These are phyloP conservation scores for Aspergillus cristatus DNA, from an alignment of 495 filamentous ascomycete species.

Conservation along the genomic window DNA sequence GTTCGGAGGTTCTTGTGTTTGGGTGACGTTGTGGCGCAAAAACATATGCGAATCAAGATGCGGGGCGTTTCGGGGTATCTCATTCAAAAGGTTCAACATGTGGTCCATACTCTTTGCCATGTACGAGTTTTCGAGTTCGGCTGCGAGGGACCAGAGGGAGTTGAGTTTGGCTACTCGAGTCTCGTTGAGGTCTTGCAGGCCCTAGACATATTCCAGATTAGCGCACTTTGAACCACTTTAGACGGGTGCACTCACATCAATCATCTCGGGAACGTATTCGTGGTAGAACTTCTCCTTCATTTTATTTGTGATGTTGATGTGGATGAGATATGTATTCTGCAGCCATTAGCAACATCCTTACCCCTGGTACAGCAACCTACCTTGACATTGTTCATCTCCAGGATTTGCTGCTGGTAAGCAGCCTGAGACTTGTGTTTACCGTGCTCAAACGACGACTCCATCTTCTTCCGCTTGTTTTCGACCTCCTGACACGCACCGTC, in stretches of 20 bases:
- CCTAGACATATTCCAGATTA: conserved; percentile 28
- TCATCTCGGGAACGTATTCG: conserved; percentile 87
- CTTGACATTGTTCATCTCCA: conserved; percentile 95
- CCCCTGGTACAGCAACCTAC: conserved; percentile 19
- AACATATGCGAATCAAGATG: conserved; percentile 95
- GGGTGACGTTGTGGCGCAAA: conserved; percentile 74
- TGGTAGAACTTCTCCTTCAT: conserved; percentile 95
- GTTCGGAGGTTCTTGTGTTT: conserved; percentile 73
- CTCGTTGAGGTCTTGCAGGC: conserved; percentile 83
- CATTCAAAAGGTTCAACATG: conserved; percentile 58
- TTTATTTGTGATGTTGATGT: conserved; percentile 92
- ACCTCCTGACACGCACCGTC: conserved; percentile 91
- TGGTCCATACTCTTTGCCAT: conserved; percentile 62
- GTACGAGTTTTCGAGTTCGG: conserved; percentile 64
- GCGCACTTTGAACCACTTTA: neutral
- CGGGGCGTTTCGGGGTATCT: conserved; percentile 84
- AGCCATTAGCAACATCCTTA: conserved; percentile 9
- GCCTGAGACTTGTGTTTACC: conserved; percentile 74
- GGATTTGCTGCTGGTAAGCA: conserved; percentile 78
- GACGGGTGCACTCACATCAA: conserved; percentile 64
- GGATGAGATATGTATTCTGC: conserved; percentile 88
- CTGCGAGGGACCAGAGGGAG: conserved; percentile 69
- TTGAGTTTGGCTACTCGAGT: conserved; percentile 78
- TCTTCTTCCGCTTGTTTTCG: conserved; percentile 88
- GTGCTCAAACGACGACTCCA: conserved; percentile 80